Base-by-base conservation (phyloP, 345 rosid species). In the Moricandia moricandioides region DNA sequence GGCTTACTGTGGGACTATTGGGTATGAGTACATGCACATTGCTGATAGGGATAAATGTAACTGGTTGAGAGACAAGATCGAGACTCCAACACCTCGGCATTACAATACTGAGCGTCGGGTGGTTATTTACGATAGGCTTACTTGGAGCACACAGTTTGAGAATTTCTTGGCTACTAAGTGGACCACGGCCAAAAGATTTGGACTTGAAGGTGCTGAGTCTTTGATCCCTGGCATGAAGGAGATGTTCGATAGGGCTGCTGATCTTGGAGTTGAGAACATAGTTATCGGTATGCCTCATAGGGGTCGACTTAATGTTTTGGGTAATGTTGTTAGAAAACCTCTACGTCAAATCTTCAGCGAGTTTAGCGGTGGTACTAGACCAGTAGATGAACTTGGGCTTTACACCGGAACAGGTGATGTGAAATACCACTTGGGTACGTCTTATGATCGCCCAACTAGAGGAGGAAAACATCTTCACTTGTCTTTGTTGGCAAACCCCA, bases 151-250 rank as follows among this genome's bases (percentile, higher is more conserved):
- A 2, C 88, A 87, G 64, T 91, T 91, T 85, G 97, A 90, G 76
- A 90, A 90, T 83, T 90, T 90, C 85, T 76, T 90, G 91, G 96
- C 91, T 40, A 75, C 88, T 10, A 90, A 90, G 83, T 88, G 93
- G 96, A 90, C 91, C n/a, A 73, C 96, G 0, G 93, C 96, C 5
- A 90, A 90, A 80, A 82, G 96, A 62, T 88, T 90, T 78, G 96
- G 96, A 67, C 93, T 90, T n/a, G 96, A 90, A 85, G 96, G 96
- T 70, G 91, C 89, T 1, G 96, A 90, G 84, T 88, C 93, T 75
- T 79, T 88, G 83, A 90, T 90, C 75, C 90, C 93, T 73, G 96
- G 96, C 1, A 90, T 90, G 96, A 88, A 90, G 82, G 93, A 90
- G 79, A 90, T 90, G 93, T 90, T 90, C 57, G 96, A 90, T 68